Conservation (phyloP, 2,329 filamentous ascomycete species). For the Aspergillus tanneri region DNA sequence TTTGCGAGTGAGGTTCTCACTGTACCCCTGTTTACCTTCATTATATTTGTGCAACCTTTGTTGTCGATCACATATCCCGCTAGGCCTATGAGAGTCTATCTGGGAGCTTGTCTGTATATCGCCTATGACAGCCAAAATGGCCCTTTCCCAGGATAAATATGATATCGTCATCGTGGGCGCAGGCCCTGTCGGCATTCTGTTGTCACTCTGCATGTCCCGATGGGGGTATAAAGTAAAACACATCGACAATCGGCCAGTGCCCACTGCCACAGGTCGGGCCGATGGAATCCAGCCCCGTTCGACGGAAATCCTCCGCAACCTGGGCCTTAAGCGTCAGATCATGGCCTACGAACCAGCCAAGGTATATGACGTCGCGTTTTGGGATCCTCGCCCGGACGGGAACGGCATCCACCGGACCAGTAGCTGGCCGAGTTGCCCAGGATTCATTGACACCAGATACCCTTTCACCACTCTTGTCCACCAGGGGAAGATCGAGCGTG, state of each 20-base stretch:
- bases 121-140: conserved; percentile 24
- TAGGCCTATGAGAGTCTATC: neutral
- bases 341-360: conserved; percentile 86
- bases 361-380: conserved; percentile 71
- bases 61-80: conserved; percentile 5
- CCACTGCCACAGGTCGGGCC: conserved; percentile 80
- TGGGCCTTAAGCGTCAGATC: conserved; percentile 82
- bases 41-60: no score
- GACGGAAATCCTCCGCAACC: conserved; percentile 80
- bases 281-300: conserved; percentile 91
- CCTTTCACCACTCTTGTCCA: conserved; percentile 64
- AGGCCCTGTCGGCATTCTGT: conserved; percentile 81
- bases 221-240: conserved; percentile 97
- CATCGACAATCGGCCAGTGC: conserved; percentile 84
- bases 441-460: conserved; percentile 68
- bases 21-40: no score
- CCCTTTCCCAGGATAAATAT: conserved; percentile 49
- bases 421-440: conserved; percentile 83
- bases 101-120: neutral
- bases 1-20: no score
- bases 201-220: conserved; percentile 82
- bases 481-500: conserved; percentile 62
- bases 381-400: conserved; percentile 55
- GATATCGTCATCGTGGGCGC: conserved; percentile 82
- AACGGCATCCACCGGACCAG: conserved; percentile 61